These are phyloP conservation scores for Herpetospermum pedunculosum DNA, from an alignment of 306 rosid species.

Conservation along the genomic window DNA sequence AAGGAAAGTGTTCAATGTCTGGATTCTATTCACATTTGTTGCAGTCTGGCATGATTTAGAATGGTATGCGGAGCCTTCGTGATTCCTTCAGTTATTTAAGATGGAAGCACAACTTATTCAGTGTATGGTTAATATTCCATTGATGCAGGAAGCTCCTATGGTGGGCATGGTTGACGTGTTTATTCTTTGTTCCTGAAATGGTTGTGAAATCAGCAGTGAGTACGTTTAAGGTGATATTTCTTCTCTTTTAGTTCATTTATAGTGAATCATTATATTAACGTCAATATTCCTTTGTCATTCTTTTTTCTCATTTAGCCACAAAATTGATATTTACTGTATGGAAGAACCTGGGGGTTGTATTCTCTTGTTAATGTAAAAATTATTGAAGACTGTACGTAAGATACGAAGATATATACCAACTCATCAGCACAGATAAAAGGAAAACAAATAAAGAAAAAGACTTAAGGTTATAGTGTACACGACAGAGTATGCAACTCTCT, in stretches of 20 bases:
- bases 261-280: neutral
- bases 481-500: neutral
- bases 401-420: neutral
- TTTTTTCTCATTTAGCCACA: neutral
- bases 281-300: neutral
- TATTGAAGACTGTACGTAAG: neutral
- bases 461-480: neutral
- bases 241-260: neutral
- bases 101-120: neutral
- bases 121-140: conserved; percentile 1
- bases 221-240: conserved; percentile 45
- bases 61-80: conserved; percentile 42
- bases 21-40: conserved; percentile 91
- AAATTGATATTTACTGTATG: neutral
- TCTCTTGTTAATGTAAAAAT: neutral
- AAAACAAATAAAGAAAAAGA: neutral
- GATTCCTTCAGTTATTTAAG: neutral
- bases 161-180: conserved; percentile 95
- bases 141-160: conserved; percentile 79
- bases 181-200: conserved; percentile 82
- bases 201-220: conserved; percentile 60
- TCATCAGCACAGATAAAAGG: no score
- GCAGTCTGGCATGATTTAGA: conserved; percentile 94
- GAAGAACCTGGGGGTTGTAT: neutral
- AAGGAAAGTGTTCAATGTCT: conserved; percentile 64